Base-by-base conservation (phyloP, 2,329 filamentous ascomycete species). In the Xylogone sp. region DNA sequence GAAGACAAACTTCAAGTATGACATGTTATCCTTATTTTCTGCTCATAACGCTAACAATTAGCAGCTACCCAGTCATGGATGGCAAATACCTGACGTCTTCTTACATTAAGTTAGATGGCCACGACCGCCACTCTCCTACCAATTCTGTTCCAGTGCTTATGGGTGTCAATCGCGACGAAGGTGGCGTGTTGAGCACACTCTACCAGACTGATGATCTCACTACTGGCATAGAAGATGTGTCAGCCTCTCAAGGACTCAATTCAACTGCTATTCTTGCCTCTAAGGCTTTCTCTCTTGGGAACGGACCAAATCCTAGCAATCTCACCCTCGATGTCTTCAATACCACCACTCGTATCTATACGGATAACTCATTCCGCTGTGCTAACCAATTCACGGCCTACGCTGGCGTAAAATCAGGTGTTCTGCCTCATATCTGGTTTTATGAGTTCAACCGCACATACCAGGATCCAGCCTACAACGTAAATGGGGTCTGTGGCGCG, bases 151-250 rank as follows among this genome's bases (percentile, higher is more conserved):
- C 57, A 7, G 51, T 65, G 13, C 46, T 64, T 39, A 54, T 58
- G 19, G 63, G 62, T 21, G 53, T 54, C 16, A 63, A 59, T 43
- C 56, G 63, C 9, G 63, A 66, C 43, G 63, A 66, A 52, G 53
- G 43, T 18, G 54, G 56, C 13, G 60, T 62, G 16, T 49, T 56
- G 0, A 45, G 52, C 39, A 43, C 54, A 21, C 45, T 51, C 16
- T 53, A 53, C 13, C 48, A 50, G 12, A 54, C 20, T 7, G 43
- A 27, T 9, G 31, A 48, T 12, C 31, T 42, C 8, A 48, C 31
- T 3, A 20, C 22, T 18, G 46, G 31, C 12, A 48, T 48, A 6
- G 20, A 42, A 12, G 31, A 42, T 9, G 31, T 48, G 13, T 39
- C 31, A 4, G 29, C 29, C 7, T 22, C 27, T 16, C 27, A 42